Conservation (phyloP, 2,329 filamentous ascomycete genomes). For the Neonectria hederae region DNA sequence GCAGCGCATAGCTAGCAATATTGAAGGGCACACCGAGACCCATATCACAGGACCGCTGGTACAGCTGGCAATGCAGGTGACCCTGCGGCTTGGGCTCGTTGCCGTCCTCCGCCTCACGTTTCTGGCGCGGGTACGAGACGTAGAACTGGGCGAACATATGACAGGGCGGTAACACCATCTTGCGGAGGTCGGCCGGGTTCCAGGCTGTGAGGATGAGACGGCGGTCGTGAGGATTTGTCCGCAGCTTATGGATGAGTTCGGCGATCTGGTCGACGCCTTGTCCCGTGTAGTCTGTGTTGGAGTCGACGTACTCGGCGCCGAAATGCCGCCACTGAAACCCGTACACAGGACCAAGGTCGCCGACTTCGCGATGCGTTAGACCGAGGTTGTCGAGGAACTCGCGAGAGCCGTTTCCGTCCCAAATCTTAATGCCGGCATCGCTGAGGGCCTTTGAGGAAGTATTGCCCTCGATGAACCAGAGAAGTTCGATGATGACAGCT, state of each 20-base stretch:
- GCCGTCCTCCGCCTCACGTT: slow-evolving; percentile 23
- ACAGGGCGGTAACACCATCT: slow-evolving; percentile 93
- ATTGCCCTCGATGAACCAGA: slow-evolving; percentile 91
- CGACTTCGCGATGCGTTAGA: slow-evolving; percentile 80
- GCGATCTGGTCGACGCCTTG: slow-evolving; percentile 94
- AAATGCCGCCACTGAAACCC: slow-evolving; percentile 99
- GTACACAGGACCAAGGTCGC: slow-evolving; percentile 94
- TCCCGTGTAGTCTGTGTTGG: slow-evolving; percentile 82
- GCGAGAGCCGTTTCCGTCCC: slow-evolving; percentile 96
- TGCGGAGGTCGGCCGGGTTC: slow-evolving; percentile 86
- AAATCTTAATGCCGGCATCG: slow-evolving; percentile 89
- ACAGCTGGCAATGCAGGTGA: slow-evolving; percentile 85
- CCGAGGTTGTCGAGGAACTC: slow-evolving; percentile 89
- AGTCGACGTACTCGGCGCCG: slow-evolving; percentile 86
- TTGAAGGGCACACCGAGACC: slow-evolving; percentile 98
- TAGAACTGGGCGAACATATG: slow-evolving; percentile 99
- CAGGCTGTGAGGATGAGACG: slow-evolving; percentile 91
- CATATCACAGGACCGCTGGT: slow-evolving; percentile 97
- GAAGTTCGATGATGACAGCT: slow-evolving; percentile 88
- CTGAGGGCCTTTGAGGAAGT: slow-evolving; percentile 83
- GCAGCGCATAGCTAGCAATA: slow-evolving; percentile 90
- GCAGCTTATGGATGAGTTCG: slow-evolving; percentile 88
- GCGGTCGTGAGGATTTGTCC: slow-evolving; percentile 84
- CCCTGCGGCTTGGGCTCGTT: slow-evolving; percentile 63
- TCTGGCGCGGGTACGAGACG: slow-evolving; percentile 73